These are phyloP conservation scores for Sporothrix protearum DNA, from an alignment of 2,329 filamentous ascomycete genomes.

Conservation along the genomic window DNA sequence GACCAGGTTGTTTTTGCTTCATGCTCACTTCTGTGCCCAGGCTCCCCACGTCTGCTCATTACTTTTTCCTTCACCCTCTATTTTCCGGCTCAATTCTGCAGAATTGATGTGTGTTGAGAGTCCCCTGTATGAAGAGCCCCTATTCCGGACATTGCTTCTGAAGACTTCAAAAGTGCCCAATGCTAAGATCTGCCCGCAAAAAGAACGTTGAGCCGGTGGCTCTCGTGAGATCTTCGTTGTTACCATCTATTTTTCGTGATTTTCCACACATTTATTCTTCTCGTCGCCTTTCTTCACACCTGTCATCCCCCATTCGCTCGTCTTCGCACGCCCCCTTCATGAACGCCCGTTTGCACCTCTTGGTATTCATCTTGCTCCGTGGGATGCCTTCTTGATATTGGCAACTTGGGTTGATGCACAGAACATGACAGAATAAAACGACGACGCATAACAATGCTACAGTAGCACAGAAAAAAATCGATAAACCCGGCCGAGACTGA, in stretches of 20 bases:
- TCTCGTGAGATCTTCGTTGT: neutral
- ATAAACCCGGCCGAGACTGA: constrained; percentile 5
- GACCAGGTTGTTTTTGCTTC: constrained; percentile 7
- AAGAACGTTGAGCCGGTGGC: neutral
- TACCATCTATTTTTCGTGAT: neutral
- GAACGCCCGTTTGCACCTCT: neutral
- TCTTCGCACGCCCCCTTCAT: constrained; percentile 16
- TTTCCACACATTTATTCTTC: neutral
- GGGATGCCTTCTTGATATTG: constrained; percentile 18
- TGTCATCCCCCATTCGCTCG: neutral
- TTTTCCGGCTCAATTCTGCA: neutral
- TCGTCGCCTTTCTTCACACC: neutral
- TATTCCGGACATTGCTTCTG: neutral
- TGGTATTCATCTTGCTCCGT: constrained; percentile 7
- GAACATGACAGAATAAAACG: constrained; percentile 22
- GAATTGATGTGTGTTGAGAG: neutral
- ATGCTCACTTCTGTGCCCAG: neutral
- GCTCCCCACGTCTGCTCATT: neutral
- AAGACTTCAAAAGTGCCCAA: neutral
- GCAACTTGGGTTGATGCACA: constrained; percentile 2
- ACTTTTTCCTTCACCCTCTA: neutral
- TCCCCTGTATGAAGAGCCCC: neutral
- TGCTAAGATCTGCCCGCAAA: neutral
- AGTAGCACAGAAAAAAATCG: constrained; percentile 7
- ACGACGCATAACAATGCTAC: constrained; percentile 15